Percentiles rank a stretch among this genome's conserved stretches.
Conservation (phyloP, 371 early-diverging fungal species). For the Mortierella sp. region DNA sequence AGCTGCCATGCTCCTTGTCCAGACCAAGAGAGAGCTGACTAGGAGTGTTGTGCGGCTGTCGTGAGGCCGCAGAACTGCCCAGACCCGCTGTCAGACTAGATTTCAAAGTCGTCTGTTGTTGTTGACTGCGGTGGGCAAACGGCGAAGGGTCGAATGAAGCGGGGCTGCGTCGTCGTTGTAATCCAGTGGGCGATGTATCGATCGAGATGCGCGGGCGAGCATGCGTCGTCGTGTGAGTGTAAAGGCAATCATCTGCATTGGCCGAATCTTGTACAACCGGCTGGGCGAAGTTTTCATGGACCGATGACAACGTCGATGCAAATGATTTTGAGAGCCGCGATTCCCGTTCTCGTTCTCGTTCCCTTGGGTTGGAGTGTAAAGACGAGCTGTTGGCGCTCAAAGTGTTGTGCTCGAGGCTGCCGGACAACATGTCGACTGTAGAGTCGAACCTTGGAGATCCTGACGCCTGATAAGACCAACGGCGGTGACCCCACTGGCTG, state of each 20-base stretch:
- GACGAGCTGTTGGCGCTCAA: too few relatives aligned
- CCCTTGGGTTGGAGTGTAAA: too few relatives aligned
- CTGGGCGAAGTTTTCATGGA: conserved; percentile 2
- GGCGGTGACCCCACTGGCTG: neutral
- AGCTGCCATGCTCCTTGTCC: neutral
- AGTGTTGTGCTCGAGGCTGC: neutral
- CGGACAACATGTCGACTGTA: neutral
- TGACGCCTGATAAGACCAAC: neutral
- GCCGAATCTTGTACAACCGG: neutral
- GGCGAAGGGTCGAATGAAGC: neutral
- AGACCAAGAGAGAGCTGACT: conserved; percentile 24
- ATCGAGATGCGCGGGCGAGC: conserved; percentile 18
- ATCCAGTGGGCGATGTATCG: conserved; percentile 23
- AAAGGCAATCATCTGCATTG: too few relatives aligned
- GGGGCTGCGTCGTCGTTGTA: conserved; percentile 10
- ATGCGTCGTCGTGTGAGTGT: neutral
- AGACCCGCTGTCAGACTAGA: neutral
- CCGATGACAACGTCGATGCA: neutral
- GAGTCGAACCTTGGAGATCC: neutral
- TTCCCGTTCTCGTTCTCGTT: neutral
- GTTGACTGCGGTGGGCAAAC: neutral
- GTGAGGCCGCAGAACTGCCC: neutral
- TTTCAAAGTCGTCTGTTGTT: neutral
- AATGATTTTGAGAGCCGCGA: neutral
- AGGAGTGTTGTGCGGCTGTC: neutral